These are phyloP conservation scores for Xylaria sp. DNA, from an alignment of 2,329 filamentous ascomycete species.

Conservation along the genomic window DNA sequence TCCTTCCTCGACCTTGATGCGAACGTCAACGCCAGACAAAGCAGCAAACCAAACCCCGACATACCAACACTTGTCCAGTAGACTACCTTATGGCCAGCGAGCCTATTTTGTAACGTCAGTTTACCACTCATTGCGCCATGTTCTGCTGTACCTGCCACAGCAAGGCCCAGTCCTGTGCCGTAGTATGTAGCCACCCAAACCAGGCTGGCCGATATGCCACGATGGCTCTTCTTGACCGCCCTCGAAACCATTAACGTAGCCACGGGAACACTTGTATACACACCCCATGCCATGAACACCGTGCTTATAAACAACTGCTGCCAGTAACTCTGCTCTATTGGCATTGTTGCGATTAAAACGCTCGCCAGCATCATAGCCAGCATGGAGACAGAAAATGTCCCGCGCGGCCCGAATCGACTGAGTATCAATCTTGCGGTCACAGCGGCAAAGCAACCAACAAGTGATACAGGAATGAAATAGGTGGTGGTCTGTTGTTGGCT, in stretches of 20 bases:
- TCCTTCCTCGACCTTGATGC: conserved; percentile 26
- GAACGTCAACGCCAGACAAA: conserved; percentile 35
- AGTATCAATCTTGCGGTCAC: conserved; percentile 45
- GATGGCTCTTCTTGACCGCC: conserved; percentile 55
- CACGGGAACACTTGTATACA: conserved; percentile 74
- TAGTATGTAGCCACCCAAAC: conserved; percentile 71
- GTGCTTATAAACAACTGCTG: conserved; percentile 67
- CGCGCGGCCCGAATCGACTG: conserved; percentile 43
- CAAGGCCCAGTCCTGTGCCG: conserved; percentile 71
- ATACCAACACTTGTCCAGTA: conserved; percentile 41
- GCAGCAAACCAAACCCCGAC: conserved; percentile 38
- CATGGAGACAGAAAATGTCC: conserved; percentile 57
- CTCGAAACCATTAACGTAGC: conserved; percentile 70
- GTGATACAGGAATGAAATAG: conserved; percentile 42
- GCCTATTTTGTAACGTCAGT: conserved; percentile 25
- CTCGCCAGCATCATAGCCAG: conserved; percentile 56
- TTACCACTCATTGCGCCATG: conserved; percentile 47
- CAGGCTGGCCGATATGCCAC: conserved; percentile 39
- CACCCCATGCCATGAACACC: conserved; percentile 68
- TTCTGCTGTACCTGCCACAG: conserved; percentile 73
- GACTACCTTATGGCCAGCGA: conserved; percentile 41
- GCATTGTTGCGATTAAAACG: conserved; percentile 58
- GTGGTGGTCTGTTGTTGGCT: conserved; percentile 42
- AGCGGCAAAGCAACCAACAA: conserved; percentile 44
- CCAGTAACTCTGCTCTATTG: conserved; percentile 70